Evolutionary conservation across 371 early-diverging fungal species (phyloP).

Genomic region (Mucor velutinosus): DNA sequence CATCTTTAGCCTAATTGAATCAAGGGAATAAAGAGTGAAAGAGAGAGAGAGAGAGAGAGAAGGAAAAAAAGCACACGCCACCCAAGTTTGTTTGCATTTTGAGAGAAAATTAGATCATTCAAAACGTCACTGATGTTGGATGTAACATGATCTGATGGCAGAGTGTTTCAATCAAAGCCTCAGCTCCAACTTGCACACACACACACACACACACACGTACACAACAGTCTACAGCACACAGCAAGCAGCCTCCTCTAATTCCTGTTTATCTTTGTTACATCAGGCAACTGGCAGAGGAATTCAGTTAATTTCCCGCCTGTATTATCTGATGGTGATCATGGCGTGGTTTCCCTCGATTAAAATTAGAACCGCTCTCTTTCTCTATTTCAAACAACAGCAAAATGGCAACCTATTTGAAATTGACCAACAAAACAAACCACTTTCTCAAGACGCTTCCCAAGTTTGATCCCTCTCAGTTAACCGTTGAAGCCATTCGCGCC

Average conservation of each 20-base stretch:
- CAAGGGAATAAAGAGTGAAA: not conserved
- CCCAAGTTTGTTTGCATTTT: not conserved
- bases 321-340: not conserved
- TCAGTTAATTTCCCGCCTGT: not conserved
- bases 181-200: too few relatives aligned
- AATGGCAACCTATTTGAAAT: slow-evolving; percentile 12
- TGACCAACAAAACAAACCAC: not conserved
- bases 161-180: not conserved
- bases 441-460: not conserved
- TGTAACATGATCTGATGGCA: not conserved
- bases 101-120: not conserved
- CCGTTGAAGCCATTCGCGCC: not conserved
- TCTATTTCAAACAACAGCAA: not conserved
- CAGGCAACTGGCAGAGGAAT: not conserved
- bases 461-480: not conserved
- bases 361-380: not conserved
- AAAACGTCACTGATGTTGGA: not conserved
- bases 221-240: too few relatives aligned
- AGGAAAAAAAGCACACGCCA: slow-evolving; percentile 5
- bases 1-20: slow-evolving; percentile 9
- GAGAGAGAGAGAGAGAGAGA: not conserved
- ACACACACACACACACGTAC: too few relatives aligned
- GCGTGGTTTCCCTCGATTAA: not conserved
- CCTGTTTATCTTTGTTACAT: not conserved
- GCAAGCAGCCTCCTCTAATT: not conserved